These are phyloP conservation scores for Vitellaria paradoxa DNA, from an alignment of 179 eudicot species.

Conservation along the genomic window DNA sequence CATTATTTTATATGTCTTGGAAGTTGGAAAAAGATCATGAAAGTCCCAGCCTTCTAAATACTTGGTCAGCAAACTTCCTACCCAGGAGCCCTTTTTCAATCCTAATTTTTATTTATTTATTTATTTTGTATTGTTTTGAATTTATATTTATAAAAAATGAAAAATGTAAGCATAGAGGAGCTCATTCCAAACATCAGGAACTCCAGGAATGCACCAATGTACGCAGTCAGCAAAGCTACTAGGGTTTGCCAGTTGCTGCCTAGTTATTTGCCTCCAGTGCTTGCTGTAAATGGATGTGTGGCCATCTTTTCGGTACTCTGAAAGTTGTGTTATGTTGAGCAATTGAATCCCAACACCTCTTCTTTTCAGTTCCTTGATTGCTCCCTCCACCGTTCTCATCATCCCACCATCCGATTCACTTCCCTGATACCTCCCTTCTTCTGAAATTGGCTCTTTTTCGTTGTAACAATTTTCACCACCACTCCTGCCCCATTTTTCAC, in stretches of 20 bases:
- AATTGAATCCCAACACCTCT: neutral
- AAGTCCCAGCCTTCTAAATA: too few relatives aligned
- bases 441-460: slow-evolving; percentile 1
- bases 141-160: neutral
- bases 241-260: neutral
- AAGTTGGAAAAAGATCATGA: too few relatives aligned
- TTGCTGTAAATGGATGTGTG: slow-evolving; percentile 4
- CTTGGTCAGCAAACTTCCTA: too few relatives aligned
- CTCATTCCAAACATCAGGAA: neutral
- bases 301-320: slow-evolving; percentile 7
- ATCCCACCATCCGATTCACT: neutral
- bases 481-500: slow-evolving; percentile 10
- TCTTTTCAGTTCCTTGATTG: neutral
- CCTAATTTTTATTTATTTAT: neutral
- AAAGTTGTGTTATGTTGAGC: slow-evolving; percentile 5
- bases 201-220: slow-evolving; percentile 3
- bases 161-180: slow-evolving; percentile 5
- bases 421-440: neutral
- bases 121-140: neutral
- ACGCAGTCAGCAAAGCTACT: neutral
- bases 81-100: too few relatives aligned
- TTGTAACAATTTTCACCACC: neutral
- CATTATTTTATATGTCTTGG: too few relatives aligned
- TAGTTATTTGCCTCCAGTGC: neutral
- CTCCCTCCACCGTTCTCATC: neutral